These are phyloP conservation scores for Closterium sp. DNA, from an alignment of 139 green algal species.

Conservation along the genomic window DNA sequence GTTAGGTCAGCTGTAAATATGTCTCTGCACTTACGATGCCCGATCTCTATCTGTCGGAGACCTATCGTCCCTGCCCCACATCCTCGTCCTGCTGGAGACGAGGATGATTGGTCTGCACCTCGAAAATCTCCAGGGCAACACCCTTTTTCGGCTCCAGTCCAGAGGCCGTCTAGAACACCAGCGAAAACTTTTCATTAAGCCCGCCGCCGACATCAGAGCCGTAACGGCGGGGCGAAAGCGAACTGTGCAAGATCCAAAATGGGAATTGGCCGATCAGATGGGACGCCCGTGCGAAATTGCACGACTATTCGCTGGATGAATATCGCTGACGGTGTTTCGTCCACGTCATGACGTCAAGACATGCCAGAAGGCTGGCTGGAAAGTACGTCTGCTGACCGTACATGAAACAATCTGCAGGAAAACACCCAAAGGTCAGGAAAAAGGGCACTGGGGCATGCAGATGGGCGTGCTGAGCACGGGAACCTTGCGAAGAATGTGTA, in stretches of 20 bases:
- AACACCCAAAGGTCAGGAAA: not conserved
- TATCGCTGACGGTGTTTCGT: not conserved
- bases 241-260: no score
- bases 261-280: not conserved
- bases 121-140: no score
- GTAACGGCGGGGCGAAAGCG: not conserved
- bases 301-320: not conserved
- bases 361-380: not conserved
- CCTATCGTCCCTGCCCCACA: no score
- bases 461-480: not conserved
- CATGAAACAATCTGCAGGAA: not conserved
- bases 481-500: not conserved
- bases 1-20: no score
- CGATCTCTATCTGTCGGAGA: no score
- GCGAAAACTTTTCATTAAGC: not conserved
- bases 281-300: not conserved
- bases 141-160: no score
- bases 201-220: not conserved
- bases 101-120: no score
- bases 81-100: no score
- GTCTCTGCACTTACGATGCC: no score
- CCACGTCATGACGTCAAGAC: not conserved
- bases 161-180: not conserved
- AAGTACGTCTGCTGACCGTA: not conserved
- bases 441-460: not conserved